Conservation (phyloP, 2,329 filamentous ascomycete species). For the Exophiala phaeomuriformis region DNA sequence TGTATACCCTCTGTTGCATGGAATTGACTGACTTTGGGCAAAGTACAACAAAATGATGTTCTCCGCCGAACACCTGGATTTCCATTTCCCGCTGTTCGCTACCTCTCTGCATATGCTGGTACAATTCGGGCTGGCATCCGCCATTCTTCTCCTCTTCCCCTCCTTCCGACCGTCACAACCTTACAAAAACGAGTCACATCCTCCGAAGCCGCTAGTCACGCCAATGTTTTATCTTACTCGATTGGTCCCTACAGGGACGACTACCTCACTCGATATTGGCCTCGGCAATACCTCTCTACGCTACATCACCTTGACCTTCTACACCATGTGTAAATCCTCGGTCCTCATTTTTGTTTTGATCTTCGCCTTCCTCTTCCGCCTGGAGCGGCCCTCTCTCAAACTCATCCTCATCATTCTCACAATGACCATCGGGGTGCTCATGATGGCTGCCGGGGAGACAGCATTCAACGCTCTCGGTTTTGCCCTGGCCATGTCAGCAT, state of each 20-base stretch:
- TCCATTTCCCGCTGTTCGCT: conserved; percentile 90
- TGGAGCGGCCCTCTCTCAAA: conserved; percentile 79
- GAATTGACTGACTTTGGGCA: conserved; percentile 11
- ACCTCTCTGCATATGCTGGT: conserved; percentile 94
- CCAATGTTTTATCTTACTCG: conserved; percentile 86
- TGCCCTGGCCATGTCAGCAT: conserved; percentile 81
- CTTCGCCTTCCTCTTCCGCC: conserved; percentile 88
- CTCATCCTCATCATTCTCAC: conserved; percentile 79
- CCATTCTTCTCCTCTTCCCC: conserved; percentile 76
- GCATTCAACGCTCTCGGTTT: conserved; percentile 84
- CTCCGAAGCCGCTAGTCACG: conserved; percentile 62
- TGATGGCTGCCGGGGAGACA: conserved; percentile 97
- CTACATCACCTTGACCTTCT: conserved; percentile 94
- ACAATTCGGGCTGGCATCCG: conserved; percentile 71
- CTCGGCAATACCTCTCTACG: conserved; percentile 92
- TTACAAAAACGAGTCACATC: conserved; percentile 11
- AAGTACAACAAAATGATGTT: conserved; percentile 99
- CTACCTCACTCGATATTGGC: conserved; percentile 92
- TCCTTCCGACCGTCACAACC: conserved; percentile 62
- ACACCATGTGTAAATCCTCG: conserved; percentile 99
- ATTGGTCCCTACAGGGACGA: conserved; percentile 82
- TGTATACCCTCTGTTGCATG: conserved; percentile 19
- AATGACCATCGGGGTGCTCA: conserved; percentile 89
- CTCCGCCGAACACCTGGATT: conserved; percentile 68
- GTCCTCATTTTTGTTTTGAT: conserved; percentile 89